Evolutionary conservation across 495 filamentous ascomycete genomes (phyloP), one percentile per base, ranked within the genome.

Genomic region (Tuber brumale): DNA sequence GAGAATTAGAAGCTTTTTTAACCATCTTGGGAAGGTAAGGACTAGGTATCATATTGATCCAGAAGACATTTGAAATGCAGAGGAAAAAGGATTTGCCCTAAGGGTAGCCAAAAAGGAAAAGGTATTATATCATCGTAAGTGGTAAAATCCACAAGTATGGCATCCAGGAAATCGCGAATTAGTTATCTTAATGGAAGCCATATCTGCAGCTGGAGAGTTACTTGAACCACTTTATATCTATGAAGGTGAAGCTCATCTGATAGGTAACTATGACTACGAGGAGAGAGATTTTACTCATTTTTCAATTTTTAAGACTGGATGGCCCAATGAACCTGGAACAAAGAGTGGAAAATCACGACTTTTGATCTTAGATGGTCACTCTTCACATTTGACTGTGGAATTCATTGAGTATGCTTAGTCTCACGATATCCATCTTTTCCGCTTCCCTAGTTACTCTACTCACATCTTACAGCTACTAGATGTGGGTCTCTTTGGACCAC

Each of bases 121-220:
- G 16, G 72, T 76, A 5, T 4, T 79, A 3, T 37, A 42, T 14
- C 16, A 45, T n/a, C 0, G n/a, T 6, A 12, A 19, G 6, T 4
- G 71, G 23, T n/a, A 21, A 39, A 73, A 31, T 3, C 75, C 57
- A 23, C 51, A 39, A 0, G 44, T 79, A 5, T 21, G 42, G 2
- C 71, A 79, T 45, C 66, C 69, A 19, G 75, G 75, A 42, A 79
- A 77, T 41, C 42, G 51, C 19, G 75, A 79, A 27, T 79, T 39
- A 69, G 75, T 75, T 3, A 72, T 72, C n/a, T 48, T 76, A 0
- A 16, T 79, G 1, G 75, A 77, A 8, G 45, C 69, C 27, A 44
- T 77, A 1, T 76, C 75, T 0, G 57, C 48, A 0, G 0, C 2
- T 0, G 75, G 35, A 3, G 31, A 43, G 8, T 43, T 79, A 9